Evolutionary conservation across 1,139 yeast genomes (phyloP).

Genomic region (Candida smagusa): DNA sequence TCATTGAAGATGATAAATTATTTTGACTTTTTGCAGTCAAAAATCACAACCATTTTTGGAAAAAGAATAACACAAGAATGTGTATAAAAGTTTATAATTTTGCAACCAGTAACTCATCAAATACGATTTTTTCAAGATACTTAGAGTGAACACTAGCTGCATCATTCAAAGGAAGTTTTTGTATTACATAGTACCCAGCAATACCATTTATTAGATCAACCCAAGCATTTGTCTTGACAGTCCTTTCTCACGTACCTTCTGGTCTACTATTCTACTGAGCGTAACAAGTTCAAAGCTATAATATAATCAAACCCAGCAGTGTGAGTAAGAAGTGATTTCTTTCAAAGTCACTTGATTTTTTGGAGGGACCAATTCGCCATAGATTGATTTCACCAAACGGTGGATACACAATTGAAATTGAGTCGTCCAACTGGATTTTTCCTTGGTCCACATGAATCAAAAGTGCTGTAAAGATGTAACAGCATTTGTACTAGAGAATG

Average conservation of each 20-base stretch:
- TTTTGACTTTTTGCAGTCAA: too few relatives aligned
- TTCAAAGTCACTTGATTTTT: conserved; percentile 39
- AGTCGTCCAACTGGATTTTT: conserved; percentile 37
- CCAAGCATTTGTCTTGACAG: too few relatives aligned
- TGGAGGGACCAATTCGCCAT: conserved; percentile 1
- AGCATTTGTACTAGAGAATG: conserved; percentile 49
- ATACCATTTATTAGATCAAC: too few relatives aligned
- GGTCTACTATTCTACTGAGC: conserved; percentile 20
- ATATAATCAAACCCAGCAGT: conserved; percentile 52
- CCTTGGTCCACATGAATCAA: conserved; percentile 47
- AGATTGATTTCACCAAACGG: conserved; percentile 43
- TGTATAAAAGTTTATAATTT: too few relatives aligned
- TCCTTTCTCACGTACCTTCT: conserved; percentile 22
- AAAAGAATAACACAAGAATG: too few relatives aligned
- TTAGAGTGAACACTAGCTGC: too few relatives aligned
- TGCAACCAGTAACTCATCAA: too few relatives aligned
- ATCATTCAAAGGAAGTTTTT: too few relatives aligned
- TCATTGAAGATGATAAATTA: too few relatives aligned
- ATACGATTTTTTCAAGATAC: too few relatives aligned
- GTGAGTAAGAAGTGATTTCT: conserved; percentile 46
- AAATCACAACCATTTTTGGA: too few relatives aligned
- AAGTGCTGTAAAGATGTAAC: conserved; percentile 43
- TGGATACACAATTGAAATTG: conserved; percentile 29
- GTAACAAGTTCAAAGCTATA: conserved; percentile 21
- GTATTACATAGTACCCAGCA: too few relatives aligned